Conservation (phyloP, 371 early-diverging fungal genomes). For the Mycotypha africana region DNA sequence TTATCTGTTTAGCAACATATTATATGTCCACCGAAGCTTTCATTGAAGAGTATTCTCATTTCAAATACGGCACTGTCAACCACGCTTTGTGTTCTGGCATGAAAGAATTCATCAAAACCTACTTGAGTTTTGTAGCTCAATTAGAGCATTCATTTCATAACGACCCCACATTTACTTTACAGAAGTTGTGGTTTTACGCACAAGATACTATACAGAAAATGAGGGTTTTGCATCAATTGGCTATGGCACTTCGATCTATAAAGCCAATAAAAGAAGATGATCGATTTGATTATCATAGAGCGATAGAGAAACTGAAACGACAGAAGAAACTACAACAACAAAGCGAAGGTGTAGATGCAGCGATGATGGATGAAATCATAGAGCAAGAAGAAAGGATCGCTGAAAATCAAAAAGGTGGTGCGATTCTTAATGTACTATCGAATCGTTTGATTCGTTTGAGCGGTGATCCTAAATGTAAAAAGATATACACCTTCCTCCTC, state of each 20-base stretch:
- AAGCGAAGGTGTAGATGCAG: no score
- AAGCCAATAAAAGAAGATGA: no score
- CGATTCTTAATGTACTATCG: conserved; percentile 56
- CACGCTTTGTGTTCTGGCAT: conserved; percentile 89
- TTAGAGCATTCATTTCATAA: conserved; percentile 81
- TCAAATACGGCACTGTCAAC: conserved; percentile 81
- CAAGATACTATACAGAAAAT: conserved; percentile 71
- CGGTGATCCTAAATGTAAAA: conserved; percentile 71
- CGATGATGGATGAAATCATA: no score
- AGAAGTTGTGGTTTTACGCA: conserved; percentile 85
- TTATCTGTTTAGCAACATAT: conserved; percentile 73
- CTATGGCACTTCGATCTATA: conserved; percentile 38
- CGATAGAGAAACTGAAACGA: no score
- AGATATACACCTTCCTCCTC: conserved; percentile 73
- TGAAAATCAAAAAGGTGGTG: conserved; percentile 55
- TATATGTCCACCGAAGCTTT: conserved; percentile 71
- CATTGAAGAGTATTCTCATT: conserved; percentile 63
- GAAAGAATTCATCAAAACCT: conserved; percentile 70
- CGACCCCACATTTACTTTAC: conserved; percentile 73
- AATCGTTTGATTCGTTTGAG: conserved; percentile 56
- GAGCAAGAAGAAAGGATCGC: conserved; percentile 36
- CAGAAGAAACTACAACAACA: conserved; percentile 17
- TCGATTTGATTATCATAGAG: no score
- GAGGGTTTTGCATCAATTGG: conserved; percentile 60
- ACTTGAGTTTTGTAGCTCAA: conserved; percentile 80